Evolutionary conservation across 768 basidiomycete species (phyloP).

Genomic region (Pluteus cervinus): DNA sequence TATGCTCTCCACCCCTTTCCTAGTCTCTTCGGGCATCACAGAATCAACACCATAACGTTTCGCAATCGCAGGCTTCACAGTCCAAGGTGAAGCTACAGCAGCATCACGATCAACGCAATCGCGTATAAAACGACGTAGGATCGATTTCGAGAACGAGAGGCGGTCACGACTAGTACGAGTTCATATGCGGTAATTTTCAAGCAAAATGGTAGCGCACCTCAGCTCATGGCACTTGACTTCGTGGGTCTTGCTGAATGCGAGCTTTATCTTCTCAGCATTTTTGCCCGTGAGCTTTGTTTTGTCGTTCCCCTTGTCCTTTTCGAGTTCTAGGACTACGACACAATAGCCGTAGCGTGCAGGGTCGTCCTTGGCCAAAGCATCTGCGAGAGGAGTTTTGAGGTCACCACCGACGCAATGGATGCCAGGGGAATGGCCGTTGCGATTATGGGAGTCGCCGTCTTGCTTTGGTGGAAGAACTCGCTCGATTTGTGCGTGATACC

Average conservation of each 20-base stretch:
- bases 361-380: conserved; percentile 67
- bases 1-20: conserved; percentile 69
- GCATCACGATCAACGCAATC: conserved; percentile 93
- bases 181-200: conserved; percentile 2
- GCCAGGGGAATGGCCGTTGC: conserved; percentile 39
- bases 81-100: conserved; percentile 93
- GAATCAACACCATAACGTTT: conserved; percentile 79
- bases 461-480: conserved; percentile 69
- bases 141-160: conserved; percentile 93
- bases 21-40: conserved; percentile 81
- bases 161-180: conserved; percentile 73
- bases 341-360: conserved; percentile 83
- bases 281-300: conserved; percentile 51
- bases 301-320: conserved; percentile 61
- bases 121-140: conserved; percentile 91
- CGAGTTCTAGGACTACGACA: conserved; percentile 77
- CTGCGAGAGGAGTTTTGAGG: conserved; percentile 68
- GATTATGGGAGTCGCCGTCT: conserved; percentile 41
- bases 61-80: conserved; percentile 82
- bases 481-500: conserved; percentile 78
- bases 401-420: conserved; percentile 75
- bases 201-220: too few relatives aligned
- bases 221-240: conserved; percentile 78
- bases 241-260: too few relatives aligned
- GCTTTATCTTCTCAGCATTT: conserved; percentile 49